phyloP scores from a whole-genome alignment of 768 basidiomycete genomes.

The Suillus hirtellus region DNA sequence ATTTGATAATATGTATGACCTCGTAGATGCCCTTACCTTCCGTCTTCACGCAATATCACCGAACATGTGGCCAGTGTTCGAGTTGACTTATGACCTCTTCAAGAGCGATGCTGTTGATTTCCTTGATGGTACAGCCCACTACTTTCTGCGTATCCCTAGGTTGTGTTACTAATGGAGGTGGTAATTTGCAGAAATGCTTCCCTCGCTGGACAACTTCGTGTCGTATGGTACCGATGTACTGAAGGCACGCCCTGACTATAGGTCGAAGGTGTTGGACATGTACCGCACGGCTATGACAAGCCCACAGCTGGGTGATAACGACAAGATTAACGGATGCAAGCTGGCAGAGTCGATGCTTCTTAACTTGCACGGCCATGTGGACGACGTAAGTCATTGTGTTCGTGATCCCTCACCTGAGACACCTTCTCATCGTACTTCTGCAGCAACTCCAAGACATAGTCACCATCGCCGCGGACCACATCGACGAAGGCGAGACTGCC shows the following conservation, averaged over 20 bases:
- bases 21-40: slow-evolving; percentile 85
- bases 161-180: not conserved
- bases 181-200: slow-evolving; percentile 73
- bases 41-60: slow-evolving; percentile 74
- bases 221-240: slow-evolving; percentile 80
- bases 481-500: slow-evolving; percentile 63
- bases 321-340: slow-evolving; percentile 82
- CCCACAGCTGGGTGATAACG: slow-evolving; percentile 77
- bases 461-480: slow-evolving; percentile 54
- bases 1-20: slow-evolving; percentile 84
- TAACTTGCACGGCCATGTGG: slow-evolving; percentile 73
- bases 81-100: slow-evolving; percentile 80
- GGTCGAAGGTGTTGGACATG: slow-evolving; percentile 79
- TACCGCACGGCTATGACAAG: slow-evolving; percentile 73
- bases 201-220: slow-evolving; percentile 85
- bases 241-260: slow-evolving; percentile 71
- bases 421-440: not conserved
- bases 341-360: slow-evolving; percentile 81
- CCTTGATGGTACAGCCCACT: slow-evolving; percentile 64
- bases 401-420: slow-evolving; percentile 1
- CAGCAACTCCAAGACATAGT: slow-evolving; percentile 70
- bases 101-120: slow-evolving; percentile 84
- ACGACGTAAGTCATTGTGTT: slow-evolving; percentile 57
- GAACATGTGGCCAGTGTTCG: slow-evolving; percentile 86
- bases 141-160: not conserved